Evolutionary conservation across 2,329 filamentous ascomycete species (phyloP), one percentile per base, ranked within the genome.

Genomic region (Thermothelomyces thermophilus): DNA sequence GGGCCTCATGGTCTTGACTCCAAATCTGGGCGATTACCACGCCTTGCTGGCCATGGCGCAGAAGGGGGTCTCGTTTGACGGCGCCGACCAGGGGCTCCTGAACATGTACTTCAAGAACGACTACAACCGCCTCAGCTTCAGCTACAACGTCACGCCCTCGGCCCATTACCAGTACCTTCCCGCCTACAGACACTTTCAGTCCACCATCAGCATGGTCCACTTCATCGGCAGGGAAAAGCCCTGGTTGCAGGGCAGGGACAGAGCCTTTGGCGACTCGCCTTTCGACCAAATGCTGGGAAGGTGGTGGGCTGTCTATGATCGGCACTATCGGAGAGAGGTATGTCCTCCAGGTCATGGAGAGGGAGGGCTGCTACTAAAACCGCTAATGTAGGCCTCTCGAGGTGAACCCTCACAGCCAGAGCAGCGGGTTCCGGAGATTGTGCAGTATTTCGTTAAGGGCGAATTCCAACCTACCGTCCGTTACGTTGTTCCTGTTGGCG

Each of bases 131-230:
- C 70, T 98, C 63, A 90, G 87, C 69, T 98, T 98, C 70, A 85
- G 84, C 44, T 98, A 97, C 74, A 98, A 98, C 67, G 93, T 93
- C 68, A 98, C 93, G 0, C 93, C 93, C 1, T 96, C 88, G 55
- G 90, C 86, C 20, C 90, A 95, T 66, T 98, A 98, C 71, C 93
- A 98, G 70, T 98, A 97, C 69, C 77, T 96, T 49, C 93, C 93
- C 11, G 93, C 93, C 46, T 98, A 95, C 69, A 82, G 83, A 57
- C 89, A 97, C 73, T 95, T 94, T 67, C 87, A 94, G 69, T 86
- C 86, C 41, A 86, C 82, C 60, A 95, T 98, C 62, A 90, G 79
- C 64, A 79, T 94, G 73, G 84, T 95, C 22, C 93, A 98, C 70
- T 98, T 96, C 68, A 97, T 98, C 62, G 93, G 93, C 36, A 70